Base-by-base conservation (phyloP, 2,329 filamentous ascomycete species). In the Ophiostoma novo-ulmi region DNA sequence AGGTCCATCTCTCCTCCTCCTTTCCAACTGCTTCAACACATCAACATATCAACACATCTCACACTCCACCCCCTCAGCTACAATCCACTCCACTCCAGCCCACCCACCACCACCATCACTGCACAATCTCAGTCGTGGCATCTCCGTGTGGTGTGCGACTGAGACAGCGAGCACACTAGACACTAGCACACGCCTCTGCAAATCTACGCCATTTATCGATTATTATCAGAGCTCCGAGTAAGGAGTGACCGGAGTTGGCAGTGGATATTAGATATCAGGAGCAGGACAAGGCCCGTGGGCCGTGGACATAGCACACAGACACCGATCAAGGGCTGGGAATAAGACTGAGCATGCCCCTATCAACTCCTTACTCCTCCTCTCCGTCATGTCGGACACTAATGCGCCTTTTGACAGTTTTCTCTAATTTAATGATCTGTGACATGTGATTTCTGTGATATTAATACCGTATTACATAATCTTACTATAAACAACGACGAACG, bases 121-220 rank as follows among this genome's bases (percentile, higher is more conserved):
- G 52, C 52, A 58, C 52, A 58, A 58, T 58, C 52, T 58, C 7
- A 58, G 52, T 58, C 52, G n/a, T 58, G 52, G 52, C 52, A 58
- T 58, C 26, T 14, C 22, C 52, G 22, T 58, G 22, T 58, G 7
- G 52, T 58, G 52, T 58, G 22, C 22, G 52, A 58, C 52, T 26
- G 52, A 58, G 22, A 58, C 52, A 31, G 22, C 52, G 7, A 58
- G 52, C 52, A 58, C 8, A 13, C 52, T 31, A 58, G 44, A 48
- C 6, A 39, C 44, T n/a, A 48, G 44, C 44, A 48, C 44, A 13
- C 44, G 20, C 17, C 44, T 48, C 44, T 48, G 44, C 44, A 48
- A 48, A 48, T 48, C 44, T 48, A 48, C 41, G 38, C 38, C 38
- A 31, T 10, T 39, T 39, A 39, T 39, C 38, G 20, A 20, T 20